Conservation (phyloP, 1,139 yeast species). For the Kurtzmaniella quercitrusa region DNA sequence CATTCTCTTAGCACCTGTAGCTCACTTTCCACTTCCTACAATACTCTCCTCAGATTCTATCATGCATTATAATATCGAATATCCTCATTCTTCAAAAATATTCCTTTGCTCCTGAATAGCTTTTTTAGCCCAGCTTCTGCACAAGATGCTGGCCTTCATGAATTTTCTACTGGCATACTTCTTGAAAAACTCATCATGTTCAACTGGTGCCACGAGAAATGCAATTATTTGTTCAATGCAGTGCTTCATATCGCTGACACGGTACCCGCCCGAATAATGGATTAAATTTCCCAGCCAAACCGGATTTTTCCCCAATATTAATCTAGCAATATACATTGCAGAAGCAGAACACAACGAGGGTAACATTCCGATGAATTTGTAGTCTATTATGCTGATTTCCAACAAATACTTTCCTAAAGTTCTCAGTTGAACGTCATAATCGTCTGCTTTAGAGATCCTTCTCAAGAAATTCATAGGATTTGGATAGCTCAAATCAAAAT, state of each 20-base stretch:
- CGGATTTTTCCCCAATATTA: slow-evolving; percentile 67
- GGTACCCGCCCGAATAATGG: slow-evolving; percentile 91
- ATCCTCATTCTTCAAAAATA: slow-evolving; percentile 17
- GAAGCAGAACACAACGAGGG: slow-evolving; percentile 90
- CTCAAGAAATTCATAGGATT: slow-evolving; percentile 93
- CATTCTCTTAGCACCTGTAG: too few species aligned
- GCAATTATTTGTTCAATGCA: slow-evolving; percentile 72
- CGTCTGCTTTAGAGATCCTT: slow-evolving; percentile 92
- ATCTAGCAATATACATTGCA: slow-evolving; percentile 84
- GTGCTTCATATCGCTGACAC: slow-evolving; percentile 64
- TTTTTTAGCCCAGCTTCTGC: slow-evolving; percentile 88
- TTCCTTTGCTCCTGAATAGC: slow-evolving; percentile 34
- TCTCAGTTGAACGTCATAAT: slow-evolving; percentile 87
- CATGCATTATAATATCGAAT: slow-evolving; percentile 1
- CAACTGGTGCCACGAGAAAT: slow-evolving; percentile 78
- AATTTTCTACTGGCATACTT: slow-evolving; percentile 89
- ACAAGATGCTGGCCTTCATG: slow-evolving; percentile 84
- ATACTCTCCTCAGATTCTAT: background rate
- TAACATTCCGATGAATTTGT: slow-evolving; percentile 68
- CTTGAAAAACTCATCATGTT: slow-evolving; percentile 89
- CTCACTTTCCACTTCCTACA: too few species aligned
- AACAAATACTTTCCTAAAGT: slow-evolving; percentile 86
- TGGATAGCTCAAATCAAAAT: slow-evolving; percentile 82
- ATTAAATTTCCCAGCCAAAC: slow-evolving; percentile 80
- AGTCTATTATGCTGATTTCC: slow-evolving; percentile 79